These are phyloP conservation scores for Trichoderma afroharzianum DNA, from an alignment of 2,329 filamentous ascomycete genomes.

Conservation along the genomic window DNA sequence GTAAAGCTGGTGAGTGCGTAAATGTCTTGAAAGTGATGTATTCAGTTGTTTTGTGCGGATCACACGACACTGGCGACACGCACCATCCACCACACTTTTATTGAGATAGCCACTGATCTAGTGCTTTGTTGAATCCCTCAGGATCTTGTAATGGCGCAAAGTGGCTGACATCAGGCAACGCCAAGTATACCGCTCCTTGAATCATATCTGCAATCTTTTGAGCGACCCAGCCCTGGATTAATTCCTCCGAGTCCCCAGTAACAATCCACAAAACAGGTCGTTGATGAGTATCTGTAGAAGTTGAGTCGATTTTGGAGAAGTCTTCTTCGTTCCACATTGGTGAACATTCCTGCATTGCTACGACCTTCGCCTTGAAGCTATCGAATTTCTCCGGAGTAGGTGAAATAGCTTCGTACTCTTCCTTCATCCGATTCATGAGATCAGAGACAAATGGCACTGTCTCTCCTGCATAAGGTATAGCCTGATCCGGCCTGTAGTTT, in stretches of 20 bases:
- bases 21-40: background rate
- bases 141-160: background rate
- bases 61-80: background rate
- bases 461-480: background rate
- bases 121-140: background rate
- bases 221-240: background rate
- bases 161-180: background rate
- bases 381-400: background rate
- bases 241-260: background rate
- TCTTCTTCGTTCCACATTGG: background rate
- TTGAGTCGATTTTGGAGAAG: background rate
- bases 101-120: background rate
- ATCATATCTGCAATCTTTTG: background rate
- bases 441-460: background rate
- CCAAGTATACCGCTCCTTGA: background rate
- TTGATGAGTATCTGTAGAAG: background rate
- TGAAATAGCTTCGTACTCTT: background rate
- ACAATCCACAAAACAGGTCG: background rate
- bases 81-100: background rate
- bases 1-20: rapidly evolving
- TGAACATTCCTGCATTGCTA: background rate
- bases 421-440: background rate
- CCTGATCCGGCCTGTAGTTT: background rate
- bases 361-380: background rate
- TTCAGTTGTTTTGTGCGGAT: background rate